Evolutionary conservation across 352 stramenopile genomes (phyloP).

Genomic region (Aphanomyces astaci): DNA sequence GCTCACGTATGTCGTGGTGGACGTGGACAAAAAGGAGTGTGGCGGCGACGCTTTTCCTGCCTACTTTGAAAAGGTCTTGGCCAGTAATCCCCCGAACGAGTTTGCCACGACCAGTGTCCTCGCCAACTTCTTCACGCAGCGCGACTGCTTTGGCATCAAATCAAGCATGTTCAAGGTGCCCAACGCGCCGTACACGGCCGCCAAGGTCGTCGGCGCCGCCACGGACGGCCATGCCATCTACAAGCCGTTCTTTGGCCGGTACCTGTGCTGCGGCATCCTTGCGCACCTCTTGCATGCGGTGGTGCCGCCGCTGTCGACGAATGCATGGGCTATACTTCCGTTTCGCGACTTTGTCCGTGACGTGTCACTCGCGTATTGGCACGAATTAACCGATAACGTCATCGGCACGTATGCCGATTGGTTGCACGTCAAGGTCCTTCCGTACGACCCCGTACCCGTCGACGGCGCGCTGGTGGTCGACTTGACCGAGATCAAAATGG

Average conservation of each 20-base stretch:
- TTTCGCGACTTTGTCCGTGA: not conserved
- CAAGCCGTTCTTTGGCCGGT: constrained; percentile 12
- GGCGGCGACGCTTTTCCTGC: constrained; percentile 9
- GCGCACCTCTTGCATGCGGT: constrained; percentile 8
- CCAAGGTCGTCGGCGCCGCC: not conserved
- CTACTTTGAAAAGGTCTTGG: constrained; percentile 13
- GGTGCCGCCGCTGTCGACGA: not conserved
- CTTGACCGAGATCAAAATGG: constrained; percentile 15
- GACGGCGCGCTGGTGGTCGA: not conserved
- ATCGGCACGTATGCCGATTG: constrained; percentile 10
- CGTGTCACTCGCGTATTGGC: not conserved
- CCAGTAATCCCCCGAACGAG: not conserved
- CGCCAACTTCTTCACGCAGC: not conserved
- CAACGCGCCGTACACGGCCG: not conserved
- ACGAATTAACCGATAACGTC: not conserved
- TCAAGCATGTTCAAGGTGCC: constrained; percentile 6
- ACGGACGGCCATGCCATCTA: not conserved
- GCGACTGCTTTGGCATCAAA: constrained; percentile 20
- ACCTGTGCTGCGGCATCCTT: constrained; percentile 5
- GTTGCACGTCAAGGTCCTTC: constrained; percentile 15
- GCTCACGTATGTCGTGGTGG: constrained; percentile 11
- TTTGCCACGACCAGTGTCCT: not conserved
- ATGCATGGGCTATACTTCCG: not conserved
- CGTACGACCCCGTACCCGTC: constrained; percentile 7
- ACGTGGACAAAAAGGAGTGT: constrained; percentile 18